Conservation (phyloP, 306 rosid genomes). For the Cicer yamashitae region DNA sequence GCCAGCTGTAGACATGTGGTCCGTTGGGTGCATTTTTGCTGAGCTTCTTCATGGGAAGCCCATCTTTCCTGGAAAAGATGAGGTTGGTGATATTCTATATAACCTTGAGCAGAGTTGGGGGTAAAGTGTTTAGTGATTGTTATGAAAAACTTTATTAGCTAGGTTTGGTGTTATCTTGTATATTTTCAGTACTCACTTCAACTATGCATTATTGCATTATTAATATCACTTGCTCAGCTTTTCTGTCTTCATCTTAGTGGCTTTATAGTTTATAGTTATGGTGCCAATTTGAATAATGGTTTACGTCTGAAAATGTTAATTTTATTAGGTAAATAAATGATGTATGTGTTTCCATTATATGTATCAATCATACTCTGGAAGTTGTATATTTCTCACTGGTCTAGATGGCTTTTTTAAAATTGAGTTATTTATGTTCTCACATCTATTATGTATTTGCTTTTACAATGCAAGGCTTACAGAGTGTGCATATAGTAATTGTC, state of each 20-base stretch:
- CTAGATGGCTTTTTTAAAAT: not conserved
- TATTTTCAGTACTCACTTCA: not conserved
- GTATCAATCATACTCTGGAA: not conserved
- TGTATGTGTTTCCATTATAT: constrained; percentile 11
- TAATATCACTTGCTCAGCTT: not conserved
- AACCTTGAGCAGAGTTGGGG: not conserved
- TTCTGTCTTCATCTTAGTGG: not conserved
- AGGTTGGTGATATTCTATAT: constrained; percentile 52
- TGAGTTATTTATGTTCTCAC: not conserved
- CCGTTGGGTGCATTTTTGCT: constrained; percentile 82
- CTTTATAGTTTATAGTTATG: constrained; percentile 9
- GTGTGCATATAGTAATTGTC: not conserved
- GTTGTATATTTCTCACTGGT: not conserved
- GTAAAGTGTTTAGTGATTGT: constrained; percentile 5
- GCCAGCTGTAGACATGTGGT: constrained; percentile 86
- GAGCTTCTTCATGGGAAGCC: constrained; percentile 79
- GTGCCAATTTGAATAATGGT: not conserved
- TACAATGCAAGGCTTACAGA: not conserved
- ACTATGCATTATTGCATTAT: not conserved
- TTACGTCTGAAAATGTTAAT: not conserved
- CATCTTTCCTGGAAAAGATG: constrained; percentile 76
- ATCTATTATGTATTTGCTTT: constrained; percentile 22
- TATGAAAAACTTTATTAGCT: not conserved
- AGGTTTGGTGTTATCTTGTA: constrained; percentile 7
- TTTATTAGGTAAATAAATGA: constrained; percentile 1